Evolutionary conservation across 352 stramenopile genomes (phyloP).

Genomic region (Pythium myriotylum): DNA sequence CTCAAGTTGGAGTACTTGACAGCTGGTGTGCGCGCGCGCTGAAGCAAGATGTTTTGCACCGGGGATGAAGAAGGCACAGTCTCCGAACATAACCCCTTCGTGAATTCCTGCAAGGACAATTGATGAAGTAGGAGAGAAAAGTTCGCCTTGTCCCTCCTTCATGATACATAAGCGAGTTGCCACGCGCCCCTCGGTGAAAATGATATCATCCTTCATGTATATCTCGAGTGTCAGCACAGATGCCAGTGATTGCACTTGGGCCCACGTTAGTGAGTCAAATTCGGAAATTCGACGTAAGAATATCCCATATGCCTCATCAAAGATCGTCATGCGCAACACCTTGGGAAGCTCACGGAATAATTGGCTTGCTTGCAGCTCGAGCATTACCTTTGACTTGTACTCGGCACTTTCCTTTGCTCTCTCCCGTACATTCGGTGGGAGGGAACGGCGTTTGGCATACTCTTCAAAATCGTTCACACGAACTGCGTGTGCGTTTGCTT

Average conservation of each 20-base stretch:
- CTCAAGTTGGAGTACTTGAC: conserved; percentile 59
- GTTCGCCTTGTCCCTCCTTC: conserved; percentile 49
- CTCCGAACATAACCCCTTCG: conserved; percentile 47
- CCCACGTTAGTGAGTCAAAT: conserved; percentile 31
- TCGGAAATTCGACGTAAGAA: conserved; percentile 39
- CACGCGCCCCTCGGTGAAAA: conserved; percentile 43
- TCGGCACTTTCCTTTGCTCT: conserved; percentile 52
- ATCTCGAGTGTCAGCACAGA: conserved; percentile 47
- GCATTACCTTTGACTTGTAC: conserved; percentile 53
- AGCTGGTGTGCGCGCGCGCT: conserved; percentile 45
- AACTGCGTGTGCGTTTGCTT: conserved; percentile 44
- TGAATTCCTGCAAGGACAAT: conserved; percentile 39
- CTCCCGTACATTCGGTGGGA: conserved; percentile 44
- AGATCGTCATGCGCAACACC: conserved; percentile 35
- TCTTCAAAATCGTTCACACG: conserved; percentile 64
- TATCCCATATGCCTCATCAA: conserved; percentile 50
- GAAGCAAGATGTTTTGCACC: conserved; percentile 40
- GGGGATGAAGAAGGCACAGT: conserved; percentile 61
- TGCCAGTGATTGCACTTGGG: conserved; percentile 43
- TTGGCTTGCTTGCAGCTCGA: conserved; percentile 38
- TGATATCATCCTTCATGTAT: conserved; percentile 54
- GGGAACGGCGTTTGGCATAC: conserved; percentile 49
- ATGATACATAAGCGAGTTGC: conserved; percentile 50
- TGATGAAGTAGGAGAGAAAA: conserved; percentile 36
- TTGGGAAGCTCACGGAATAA: conserved; percentile 47